Percentiles rank a stretch among this genome's conserved stretches.
These are phyloP conservation scores for Mycothermus thermophilus DNA, from an alignment of 495 filamentous ascomycete genomes.

Conservation along the genomic window DNA sequence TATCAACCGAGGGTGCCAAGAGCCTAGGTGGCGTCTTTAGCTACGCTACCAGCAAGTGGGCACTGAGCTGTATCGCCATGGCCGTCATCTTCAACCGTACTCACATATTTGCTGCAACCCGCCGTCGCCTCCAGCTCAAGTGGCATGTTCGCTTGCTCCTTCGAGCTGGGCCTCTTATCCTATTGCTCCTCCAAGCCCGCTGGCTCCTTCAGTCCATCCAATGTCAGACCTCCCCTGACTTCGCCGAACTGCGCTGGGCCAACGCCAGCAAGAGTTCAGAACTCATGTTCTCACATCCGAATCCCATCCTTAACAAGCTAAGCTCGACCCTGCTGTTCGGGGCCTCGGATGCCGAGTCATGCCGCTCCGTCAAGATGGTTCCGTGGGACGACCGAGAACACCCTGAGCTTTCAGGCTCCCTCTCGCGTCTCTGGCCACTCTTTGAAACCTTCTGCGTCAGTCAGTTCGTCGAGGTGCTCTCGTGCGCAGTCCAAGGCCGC, in stretches of 20 bases:
- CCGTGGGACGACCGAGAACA: slow-evolving; percentile 28
- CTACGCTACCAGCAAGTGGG: slow-evolving; percentile 91
- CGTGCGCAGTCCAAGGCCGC: slow-evolving; percentile 80
- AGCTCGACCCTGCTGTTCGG: slow-evolving; percentile 57
- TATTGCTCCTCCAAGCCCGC: slow-evolving; percentile 55
- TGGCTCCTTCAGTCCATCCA: slow-evolving; percentile 69
- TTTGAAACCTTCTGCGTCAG: slow-evolving; percentile 70
- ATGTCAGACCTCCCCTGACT: slow-evolving; percentile 80
- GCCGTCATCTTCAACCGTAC: slow-evolving; percentile 84
- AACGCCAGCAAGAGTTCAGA: slow-evolving; percentile 48
- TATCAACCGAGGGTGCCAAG: slow-evolving; percentile 37
- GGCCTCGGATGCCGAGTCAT: slow-evolving; percentile 52
- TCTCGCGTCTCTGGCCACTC: slow-evolving; percentile 75
- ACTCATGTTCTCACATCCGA: slow-evolving; percentile 59
- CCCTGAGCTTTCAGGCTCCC: slow-evolving; percentile 50
- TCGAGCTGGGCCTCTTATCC: slow-evolving; percentile 59
- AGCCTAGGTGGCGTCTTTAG: slow-evolving; percentile 77
- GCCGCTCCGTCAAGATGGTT: slow-evolving; percentile 58
- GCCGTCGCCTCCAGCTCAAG: slow-evolving; percentile 55
- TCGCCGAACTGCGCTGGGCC: slow-evolving; percentile 58
- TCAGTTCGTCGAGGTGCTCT: slow-evolving; percentile 77
- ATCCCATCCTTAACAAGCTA: slow-evolving; percentile 53
- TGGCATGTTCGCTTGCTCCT: slow-evolving; percentile 60
- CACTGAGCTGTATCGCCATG: slow-evolving; percentile 68
- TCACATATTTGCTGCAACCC: slow-evolving; percentile 79